Percentiles rank a stretch among this genome's conserved stretches.
Conservation (phyloP, 1,139 yeast species). For the Eremothecium gossypii region DNA sequence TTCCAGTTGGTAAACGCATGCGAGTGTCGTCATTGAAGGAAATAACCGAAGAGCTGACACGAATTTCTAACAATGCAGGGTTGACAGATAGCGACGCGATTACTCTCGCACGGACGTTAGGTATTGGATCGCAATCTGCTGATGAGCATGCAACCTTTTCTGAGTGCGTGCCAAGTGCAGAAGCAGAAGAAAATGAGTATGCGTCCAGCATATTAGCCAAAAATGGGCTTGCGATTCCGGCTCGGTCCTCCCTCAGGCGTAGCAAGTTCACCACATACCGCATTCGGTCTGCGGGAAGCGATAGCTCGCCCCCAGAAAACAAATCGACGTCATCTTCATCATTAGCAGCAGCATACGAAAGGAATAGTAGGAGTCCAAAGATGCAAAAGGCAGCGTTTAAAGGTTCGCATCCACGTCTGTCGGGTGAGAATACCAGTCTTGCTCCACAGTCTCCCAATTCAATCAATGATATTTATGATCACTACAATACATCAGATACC, state of each 20-base stretch:
- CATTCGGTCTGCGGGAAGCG: constrained; percentile 9
- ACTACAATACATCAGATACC: constrained; percentile 15
- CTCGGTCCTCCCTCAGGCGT: constrained; percentile 27
- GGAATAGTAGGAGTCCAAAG: constrained; percentile 3
- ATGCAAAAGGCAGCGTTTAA: constrained; percentile 4
- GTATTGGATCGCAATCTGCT: constrained; percentile 13
- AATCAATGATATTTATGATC: constrained; percentile 19
- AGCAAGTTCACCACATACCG: constrained; percentile 27
- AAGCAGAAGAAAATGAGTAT: constrained; percentile 10
- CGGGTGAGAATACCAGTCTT: background rate
- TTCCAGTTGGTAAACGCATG: constrained; percentile 2
- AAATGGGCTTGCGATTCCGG: constrained; percentile 24
- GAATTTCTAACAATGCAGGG: constrained; percentile 60
- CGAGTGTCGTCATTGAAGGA: constrained; percentile 43
- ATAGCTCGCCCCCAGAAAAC: background rate
- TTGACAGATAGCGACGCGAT: constrained; percentile 66
- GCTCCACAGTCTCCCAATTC: constrained; percentile 14
- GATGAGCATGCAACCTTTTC: constrained; percentile 1
- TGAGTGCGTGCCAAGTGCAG: constrained; percentile 1
- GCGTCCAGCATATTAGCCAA: constrained; percentile 24
- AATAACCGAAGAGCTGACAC: constrained; percentile 57
- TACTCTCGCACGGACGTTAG: constrained; percentile 59
- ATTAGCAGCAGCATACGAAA: too few species aligned
- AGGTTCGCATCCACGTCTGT: constrained; percentile 6
- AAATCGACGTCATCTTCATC: constrained; percentile 1